phyloP scores from a whole-genome alignment of 2,329 filamentous ascomycete species.

The Alternaria burnsii region DNA sequence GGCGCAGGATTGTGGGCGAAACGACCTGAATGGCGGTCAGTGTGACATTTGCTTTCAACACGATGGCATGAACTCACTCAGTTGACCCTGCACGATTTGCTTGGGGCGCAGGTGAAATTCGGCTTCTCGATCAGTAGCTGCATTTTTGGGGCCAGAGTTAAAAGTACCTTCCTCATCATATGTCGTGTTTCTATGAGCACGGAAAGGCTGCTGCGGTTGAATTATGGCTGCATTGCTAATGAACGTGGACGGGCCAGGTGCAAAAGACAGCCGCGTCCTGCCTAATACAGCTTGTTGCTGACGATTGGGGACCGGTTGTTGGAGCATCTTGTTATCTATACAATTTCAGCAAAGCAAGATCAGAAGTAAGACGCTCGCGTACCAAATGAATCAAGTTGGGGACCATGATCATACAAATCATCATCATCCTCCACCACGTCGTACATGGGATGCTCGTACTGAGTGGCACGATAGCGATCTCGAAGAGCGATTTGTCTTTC shows the following conservation, averaged over 20 bases:
- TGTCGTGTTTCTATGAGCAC: not conserved
- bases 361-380: constrained; percentile 13
- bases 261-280: constrained; percentile 50
- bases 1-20: constrained; percentile 35
- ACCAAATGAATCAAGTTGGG: constrained; percentile 61
- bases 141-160: not conserved
- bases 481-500: constrained; percentile 20
- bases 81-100: constrained; percentile 6
- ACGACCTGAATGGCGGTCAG: constrained; percentile 21
- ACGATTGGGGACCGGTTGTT: constrained; percentile 42
- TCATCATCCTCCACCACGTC: constrained; percentile 39
- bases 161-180: not conserved
- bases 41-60: not conserved
- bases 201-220: constrained; percentile 14
- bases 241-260: constrained; percentile 29
- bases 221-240: constrained; percentile 8
- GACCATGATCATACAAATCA: constrained; percentile 17
- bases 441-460: constrained; percentile 24
- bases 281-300: constrained; percentile 48
- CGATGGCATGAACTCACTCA: constrained; percentile 12
- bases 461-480: constrained; percentile 37
- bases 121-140: constrained; percentile 6
- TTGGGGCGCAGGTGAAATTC: constrained; percentile 9
- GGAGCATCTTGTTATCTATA: constrained; percentile 49
- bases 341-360: not conserved